Evolutionary conservation across 441 rosid genomes (phyloP).

Genomic region (Dalechampia spathulata): DNA sequence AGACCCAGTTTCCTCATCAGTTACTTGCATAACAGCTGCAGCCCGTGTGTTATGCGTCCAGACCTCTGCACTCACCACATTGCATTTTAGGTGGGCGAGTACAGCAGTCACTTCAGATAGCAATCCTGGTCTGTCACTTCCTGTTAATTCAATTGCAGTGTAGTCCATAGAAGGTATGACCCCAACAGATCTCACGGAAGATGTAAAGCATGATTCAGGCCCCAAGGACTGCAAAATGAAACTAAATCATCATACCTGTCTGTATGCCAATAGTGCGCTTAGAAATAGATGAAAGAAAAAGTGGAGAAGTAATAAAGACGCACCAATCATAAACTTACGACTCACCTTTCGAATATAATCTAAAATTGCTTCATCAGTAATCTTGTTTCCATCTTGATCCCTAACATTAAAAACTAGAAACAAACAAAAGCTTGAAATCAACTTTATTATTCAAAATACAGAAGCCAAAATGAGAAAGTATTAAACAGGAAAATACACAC

Average conservation of each 20-base stretch:
- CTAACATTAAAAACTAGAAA: conserved; percentile 69
- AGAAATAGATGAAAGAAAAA: conserved; percentile 6
- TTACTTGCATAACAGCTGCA: conserved; percentile 86
- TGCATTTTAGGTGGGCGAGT: conserved; percentile 75
- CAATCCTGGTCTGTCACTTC: conserved; percentile 84
- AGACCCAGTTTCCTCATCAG: conserved; percentile 60
- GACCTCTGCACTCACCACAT: conserved; percentile 71
- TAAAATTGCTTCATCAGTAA: conserved; percentile 57
- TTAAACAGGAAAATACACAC: conserved; percentile 21
- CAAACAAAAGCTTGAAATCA: conserved; percentile 11
- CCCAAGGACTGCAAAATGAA: conserved; percentile 53
- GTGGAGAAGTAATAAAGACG: not conserved
- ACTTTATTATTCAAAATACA: conserved; percentile 5
- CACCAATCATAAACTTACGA: conserved; percentile 7
- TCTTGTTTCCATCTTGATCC: conserved; percentile 79
- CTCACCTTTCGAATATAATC: conserved; percentile 74
- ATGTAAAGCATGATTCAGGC: conserved; percentile 63
- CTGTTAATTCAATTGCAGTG: conserved; percentile 73
- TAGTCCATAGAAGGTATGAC: conserved; percentile 55
- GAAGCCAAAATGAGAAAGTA: not conserved
- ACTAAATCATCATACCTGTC: conserved; percentile 13
- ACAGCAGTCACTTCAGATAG: conserved; percentile 89
- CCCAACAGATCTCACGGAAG: conserved; percentile 63
- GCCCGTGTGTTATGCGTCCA: conserved; percentile 93
- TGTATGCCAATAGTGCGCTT: not conserved